Base-by-base conservation (phyloP, 2,329 filamentous ascomycete species). In the Colletotrichum tabaci region DNA sequence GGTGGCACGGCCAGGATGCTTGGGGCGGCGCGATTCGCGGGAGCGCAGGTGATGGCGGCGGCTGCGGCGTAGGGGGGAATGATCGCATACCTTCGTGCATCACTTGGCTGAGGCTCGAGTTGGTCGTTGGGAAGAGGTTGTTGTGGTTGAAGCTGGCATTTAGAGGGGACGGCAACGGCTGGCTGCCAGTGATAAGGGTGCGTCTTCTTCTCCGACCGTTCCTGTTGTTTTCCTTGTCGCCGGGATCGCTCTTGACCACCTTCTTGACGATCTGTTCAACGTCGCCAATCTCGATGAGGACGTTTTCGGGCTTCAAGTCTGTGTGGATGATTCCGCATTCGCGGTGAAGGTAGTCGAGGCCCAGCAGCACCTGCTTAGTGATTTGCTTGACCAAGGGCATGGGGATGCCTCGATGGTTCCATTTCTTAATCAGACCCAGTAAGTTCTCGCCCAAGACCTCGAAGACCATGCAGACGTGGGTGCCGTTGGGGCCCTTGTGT, bases 261-360 rank as follows among this genome's bases (percentile, higher is more conserved):
- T 94, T 95, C 84, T 98, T 96, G 70, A 99, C 96, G 74, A 98
- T 98, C 82, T 98, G 94, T 85, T 99, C 96, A 61, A 99, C 96
- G 77, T 99, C 96, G 75, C 96, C 96, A 79, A 99, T 98, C 84
- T 99, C 96, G 80, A 99, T 98, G 75, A 99, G 87, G 42, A 99
- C 96, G 79, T 99, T 99, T 81, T 99, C 96, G 58, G 96, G 96
- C 83, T 99, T 98, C 76, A 98, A 85, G 80, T 98, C 96, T 72
- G 96, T 98, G 83, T 99, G 96, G 79, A 99, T 98, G 84, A 99
- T 98, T 79, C 96, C 96, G 83, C 96, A 99, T 84, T 99, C 96
- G 77, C 96, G 92, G 82, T 99, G 96, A 49, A 99, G 89, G 81
- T 98, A 98, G 82, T 99, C 96, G 74, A 99, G 87, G 50, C 96